phyloP scores from a whole-genome alignment of 352 stramenopile species.

The Sclerospora graminicola region DNA sequence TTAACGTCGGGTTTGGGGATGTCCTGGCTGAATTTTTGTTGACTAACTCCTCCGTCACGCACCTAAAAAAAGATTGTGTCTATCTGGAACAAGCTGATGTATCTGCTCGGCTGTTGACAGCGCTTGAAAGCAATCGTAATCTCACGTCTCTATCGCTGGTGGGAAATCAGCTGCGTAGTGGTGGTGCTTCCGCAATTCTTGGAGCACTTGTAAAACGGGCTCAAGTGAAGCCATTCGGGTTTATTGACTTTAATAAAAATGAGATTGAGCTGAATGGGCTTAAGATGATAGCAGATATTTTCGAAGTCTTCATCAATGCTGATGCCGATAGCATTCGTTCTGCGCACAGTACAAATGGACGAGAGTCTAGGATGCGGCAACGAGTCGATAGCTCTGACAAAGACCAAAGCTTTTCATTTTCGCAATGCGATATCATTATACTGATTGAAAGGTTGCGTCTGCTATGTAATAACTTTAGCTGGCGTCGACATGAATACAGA shows the following conservation, averaged over 20 bases:
- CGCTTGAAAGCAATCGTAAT: constrained; percentile 34
- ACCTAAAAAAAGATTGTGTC: constrained; percentile 50
- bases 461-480: constrained; percentile 56
- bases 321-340: neutral
- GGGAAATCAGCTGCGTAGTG: constrained; percentile 58
- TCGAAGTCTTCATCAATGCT: constrained; percentile 11
- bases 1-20: constrained; percentile 51
- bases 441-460: constrained; percentile 42
- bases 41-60: constrained; percentile 37
- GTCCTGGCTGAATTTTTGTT: constrained; percentile 51
- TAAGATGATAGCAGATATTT: constrained; percentile 23
- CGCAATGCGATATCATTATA: neutral
- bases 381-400: constrained; percentile 10
- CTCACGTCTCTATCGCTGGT: constrained; percentile 47
- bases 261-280: constrained; percentile 46
- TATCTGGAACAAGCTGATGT: constrained; percentile 42
- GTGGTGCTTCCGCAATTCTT: constrained; percentile 35
- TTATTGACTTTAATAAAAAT: constrained; percentile 69
- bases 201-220: constrained; percentile 37
- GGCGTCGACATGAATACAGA: constrained; percentile 8
- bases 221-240: constrained; percentile 24
- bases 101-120: constrained; percentile 30
- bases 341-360: neutral
- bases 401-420: neutral
- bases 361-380: constrained; percentile 21